phyloP scores from a whole-genome alignment of 768 basidiomycete genomes.

The Amanita muscaria region DNA sequence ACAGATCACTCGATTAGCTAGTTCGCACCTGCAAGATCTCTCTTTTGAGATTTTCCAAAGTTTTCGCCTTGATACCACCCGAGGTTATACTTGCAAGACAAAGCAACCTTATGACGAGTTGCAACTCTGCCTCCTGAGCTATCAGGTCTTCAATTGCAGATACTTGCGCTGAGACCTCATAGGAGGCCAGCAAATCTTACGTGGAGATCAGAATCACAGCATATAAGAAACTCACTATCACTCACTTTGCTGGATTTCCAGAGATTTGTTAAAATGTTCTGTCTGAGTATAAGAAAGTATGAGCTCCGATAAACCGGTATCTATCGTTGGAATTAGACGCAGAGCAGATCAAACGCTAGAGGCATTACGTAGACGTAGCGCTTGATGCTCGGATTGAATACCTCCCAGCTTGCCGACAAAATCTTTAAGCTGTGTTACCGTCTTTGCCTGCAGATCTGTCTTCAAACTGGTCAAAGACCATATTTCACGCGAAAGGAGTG shows the following conservation, averaged over 20 bases:
- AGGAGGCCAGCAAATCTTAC: constrained; percentile 88
- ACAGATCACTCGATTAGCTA: constrained; percentile 1
- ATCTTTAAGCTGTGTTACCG: constrained; percentile 83
- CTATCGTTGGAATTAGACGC: constrained; percentile 30
- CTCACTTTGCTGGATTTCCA: constrained; percentile 95
- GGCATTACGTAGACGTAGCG: constrained; percentile 75
- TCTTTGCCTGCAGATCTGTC: constrained; percentile 83
- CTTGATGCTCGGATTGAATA: constrained; percentile 85
- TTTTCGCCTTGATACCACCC: constrained; percentile 82
- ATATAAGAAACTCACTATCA: constrained; percentile 4
- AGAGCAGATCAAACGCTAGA: constrained; percentile 4
- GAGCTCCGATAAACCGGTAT: constrained; percentile 91
- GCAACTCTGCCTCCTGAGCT: constrained; percentile 77
- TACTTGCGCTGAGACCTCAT: constrained; percentile 74
- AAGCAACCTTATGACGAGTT: constrained; percentile 66
- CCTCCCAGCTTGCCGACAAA: constrained; percentile 95
- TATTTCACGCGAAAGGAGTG: neutral
- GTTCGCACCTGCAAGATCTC: constrained; percentile 72
- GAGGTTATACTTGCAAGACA: constrained; percentile 80
- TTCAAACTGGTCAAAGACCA: constrained; percentile 19
- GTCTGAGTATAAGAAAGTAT: constrained; percentile 78
- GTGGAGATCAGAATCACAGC: constrained; percentile 6
- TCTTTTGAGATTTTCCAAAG: constrained; percentile 80
- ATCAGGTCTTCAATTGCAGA: constrained; percentile 87
- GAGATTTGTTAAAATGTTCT: constrained; percentile 81